phyloP scores from a whole-genome alignment of 164 flowering plant species.

The Tetracentron sinense region DNA sequence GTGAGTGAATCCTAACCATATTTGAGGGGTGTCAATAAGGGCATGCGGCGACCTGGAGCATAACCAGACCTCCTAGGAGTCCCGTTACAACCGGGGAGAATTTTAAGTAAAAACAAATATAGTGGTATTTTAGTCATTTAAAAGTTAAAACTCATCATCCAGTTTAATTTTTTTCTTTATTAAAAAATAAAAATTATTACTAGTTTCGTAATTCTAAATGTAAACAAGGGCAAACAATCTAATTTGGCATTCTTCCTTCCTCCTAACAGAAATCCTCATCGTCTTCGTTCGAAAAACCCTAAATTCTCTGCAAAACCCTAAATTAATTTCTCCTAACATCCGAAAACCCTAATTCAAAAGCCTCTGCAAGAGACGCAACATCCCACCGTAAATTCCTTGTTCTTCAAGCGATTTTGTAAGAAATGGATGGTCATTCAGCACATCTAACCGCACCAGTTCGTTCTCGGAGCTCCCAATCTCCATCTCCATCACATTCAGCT shows the following conservation, averaged over 20 bases:
- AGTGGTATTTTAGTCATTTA: too few relatives aligned
- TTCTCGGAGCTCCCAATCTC: constrained; percentile 77
- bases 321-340: neutral
- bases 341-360: neutral
- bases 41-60: too few relatives aligned
- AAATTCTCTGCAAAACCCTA: neutral
- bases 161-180: too few relatives aligned
- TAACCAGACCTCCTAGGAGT: too few relatives aligned
- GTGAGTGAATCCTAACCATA: too few relatives aligned
- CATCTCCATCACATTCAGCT: constrained; percentile 93
- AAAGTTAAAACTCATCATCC: too few relatives aligned
- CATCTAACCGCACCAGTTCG: constrained; percentile 65
- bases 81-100: too few relatives aligned
- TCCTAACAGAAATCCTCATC: neutral
- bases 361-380: too few relatives aligned
- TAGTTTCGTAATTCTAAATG: neutral
- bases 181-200: neutral
- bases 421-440: constrained; percentile 70
- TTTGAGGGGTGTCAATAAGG: too few relatives aligned
- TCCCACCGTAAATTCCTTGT: too few relatives aligned
- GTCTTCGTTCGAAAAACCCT: neutral
- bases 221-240: neutral
- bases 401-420: neutral
- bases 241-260: too few relatives aligned
- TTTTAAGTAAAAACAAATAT: too few relatives aligned